Evolutionary conservation across 208 protist genomes (phyloP).

Genomic region (Acanthamoeba triangularis): DNA sequence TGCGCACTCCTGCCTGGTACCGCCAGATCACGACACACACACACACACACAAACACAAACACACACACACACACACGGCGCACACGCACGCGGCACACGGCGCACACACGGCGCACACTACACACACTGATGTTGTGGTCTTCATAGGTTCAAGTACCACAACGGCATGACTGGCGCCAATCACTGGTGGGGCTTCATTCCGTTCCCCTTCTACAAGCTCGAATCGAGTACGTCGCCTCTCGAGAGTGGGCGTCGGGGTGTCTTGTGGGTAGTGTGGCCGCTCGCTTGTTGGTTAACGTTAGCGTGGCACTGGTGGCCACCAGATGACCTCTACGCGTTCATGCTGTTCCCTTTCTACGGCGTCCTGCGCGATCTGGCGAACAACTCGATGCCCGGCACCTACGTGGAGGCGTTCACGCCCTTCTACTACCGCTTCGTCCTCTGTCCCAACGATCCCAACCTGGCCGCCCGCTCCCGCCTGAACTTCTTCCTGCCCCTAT

Average conservation of each 20-base stretch:
- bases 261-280: too few relatives aligned
- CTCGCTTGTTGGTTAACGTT: too few relatives aligned
- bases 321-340: background rate
- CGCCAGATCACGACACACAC: background rate
- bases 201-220: background rate
- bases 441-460: background rate
- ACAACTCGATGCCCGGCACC: conserved; percentile 16
- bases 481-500: background rate
- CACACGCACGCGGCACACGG: background rate
- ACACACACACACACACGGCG: background rate
- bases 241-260: too few relatives aligned
- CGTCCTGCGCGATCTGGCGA: background rate
- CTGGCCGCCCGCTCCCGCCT: background rate
- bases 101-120: background rate
- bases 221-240: background rate
- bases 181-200: conserved; percentile 10
- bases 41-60: background rate
- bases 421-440: background rate
- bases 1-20: conserved; percentile 3
- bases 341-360: conserved; percentile 9
- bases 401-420: background rate
- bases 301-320: background rate
- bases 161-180: background rate
- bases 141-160: conserved; percentile 10
- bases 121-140: background rate